Base-by-base conservation (phyloP, 2,329 filamentous ascomycete species). In the Botryotinia convoluta region DNA sequence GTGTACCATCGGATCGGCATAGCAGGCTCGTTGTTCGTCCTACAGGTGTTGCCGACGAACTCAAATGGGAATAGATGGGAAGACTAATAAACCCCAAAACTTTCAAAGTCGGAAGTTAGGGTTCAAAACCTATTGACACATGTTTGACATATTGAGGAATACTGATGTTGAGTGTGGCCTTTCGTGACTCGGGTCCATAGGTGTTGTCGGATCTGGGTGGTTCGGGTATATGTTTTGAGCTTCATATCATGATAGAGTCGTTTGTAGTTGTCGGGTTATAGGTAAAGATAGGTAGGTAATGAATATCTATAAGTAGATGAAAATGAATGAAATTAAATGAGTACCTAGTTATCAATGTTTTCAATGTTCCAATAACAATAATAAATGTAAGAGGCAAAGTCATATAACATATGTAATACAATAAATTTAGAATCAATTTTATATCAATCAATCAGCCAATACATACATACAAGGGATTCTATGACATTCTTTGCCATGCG, bases 401-500 rank as follows among this genome's bases (percentile, higher is more conserved):
- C 35, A 61, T 39, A 61, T 39, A 0, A 39, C 10, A 35, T 54
- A 16, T n/a, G n/a, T 12, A 51, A 12, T 12, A 54, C 14, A 54
- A n/a, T 54, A 14, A 12, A n/a, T 51, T 1, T 26, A 26, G 22
- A 26, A 37, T 60, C 29, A 35, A 60, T 37, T 22, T 35, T 35
- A 14, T 60, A 26, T 26, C 45, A 12, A 48, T 51, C 22, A 12
- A 12, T 51, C 45, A 51, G 26, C 22, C 45, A 51, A 48, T 26
- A 26, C 45, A 48, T 26, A 26, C 45, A 51, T 29, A 62, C 37
- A 26, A 39, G 22, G 35, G 6, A 62, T 62, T 62, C 60, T 29
- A 62, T n/a, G 37, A 62, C 37, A 62, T 62, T 44, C 61, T 44
- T 45, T 64, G 39, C 39, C 39, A 64, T 64, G 61, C 61, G 39